These are phyloP conservation scores for Croton laevigatus DNA, from an alignment of 441 rosid genomes.

Conservation along the genomic window DNA sequence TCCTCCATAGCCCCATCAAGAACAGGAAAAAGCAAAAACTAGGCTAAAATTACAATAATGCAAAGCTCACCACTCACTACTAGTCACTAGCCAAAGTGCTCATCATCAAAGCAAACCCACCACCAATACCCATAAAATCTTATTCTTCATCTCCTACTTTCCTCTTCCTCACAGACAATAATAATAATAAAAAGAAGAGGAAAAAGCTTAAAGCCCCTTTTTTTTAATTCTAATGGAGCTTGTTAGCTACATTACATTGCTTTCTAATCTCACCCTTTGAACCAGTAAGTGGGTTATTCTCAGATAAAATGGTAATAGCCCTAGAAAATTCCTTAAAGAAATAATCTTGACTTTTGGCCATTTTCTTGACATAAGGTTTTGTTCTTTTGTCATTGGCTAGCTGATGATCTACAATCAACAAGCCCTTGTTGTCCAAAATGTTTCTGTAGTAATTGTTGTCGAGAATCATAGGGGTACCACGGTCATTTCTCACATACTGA, in stretches of 20 bases:
- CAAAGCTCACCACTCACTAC: not conserved
- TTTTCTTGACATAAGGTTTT: slow-evolving; percentile 83
- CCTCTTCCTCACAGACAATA: slow-evolving; percentile 5
- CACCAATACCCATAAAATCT: slow-evolving; percentile 13
- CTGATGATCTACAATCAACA: slow-evolving; percentile 86
- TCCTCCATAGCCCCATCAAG: slow-evolving; percentile 27
- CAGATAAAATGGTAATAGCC: slow-evolving; percentile 77
- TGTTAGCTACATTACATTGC: slow-evolving; percentile 84
- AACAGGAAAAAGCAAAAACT: slow-evolving; percentile 19
- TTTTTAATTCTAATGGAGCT: slow-evolving; percentile 46
- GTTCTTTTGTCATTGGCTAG: slow-evolving; percentile 85
- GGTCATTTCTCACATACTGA: slow-evolving; percentile 96
- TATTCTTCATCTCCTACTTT: no score
- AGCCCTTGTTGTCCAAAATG: slow-evolving; percentile 88
- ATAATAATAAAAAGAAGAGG: slow-evolving; percentile 10
- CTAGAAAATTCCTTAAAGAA: slow-evolving; percentile 90
- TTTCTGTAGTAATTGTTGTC: slow-evolving; percentile 97
- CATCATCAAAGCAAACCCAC: slow-evolving; percentile 25
- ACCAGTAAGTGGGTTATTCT: slow-evolving; percentile 94
- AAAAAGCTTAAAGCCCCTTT: not conserved
- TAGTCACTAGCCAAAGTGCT: no score
- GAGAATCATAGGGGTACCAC: slow-evolving; percentile 86
- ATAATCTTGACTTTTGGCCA: slow-evolving; percentile 90
- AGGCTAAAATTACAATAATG: slow-evolving; percentile 19
- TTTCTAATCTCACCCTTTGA: slow-evolving; percentile 89